Evolutionary conservation across 331 rosid genomes (phyloP), one percentile per base, ranked within the genome.

Genomic region (Ulmus americana): DNA sequence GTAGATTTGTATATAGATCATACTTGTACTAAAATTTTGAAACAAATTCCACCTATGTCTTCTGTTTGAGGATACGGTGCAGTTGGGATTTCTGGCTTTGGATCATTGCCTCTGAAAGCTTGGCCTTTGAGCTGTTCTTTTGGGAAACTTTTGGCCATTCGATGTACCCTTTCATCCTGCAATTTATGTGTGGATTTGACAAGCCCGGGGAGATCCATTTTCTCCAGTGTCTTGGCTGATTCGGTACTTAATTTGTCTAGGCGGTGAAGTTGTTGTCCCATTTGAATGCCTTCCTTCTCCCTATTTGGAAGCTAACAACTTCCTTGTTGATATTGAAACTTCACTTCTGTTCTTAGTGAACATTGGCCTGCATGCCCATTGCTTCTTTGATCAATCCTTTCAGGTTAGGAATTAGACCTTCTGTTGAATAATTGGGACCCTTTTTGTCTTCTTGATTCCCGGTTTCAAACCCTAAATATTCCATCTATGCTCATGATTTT

Each of bases 81-180:
- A 82, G 55, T 60, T 75, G 83, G 8, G 81, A 75, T 78, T 77
- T 86, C 59, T 82, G 88, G 70, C 68, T 78, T 70, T 77, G 63
- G 14, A 82, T 74, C 64, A 66, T 82, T 52, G 71, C 80, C 68
- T 77, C 90, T 58, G 77, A 68, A 53, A 73, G 64, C 46, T 76
- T 77, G 41, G 75, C 63, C 80, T 74, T 82, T 13, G 55, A 44
- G 14, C 45, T 69, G 22, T 55, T 56, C 68, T 68, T 84, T 45
- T 73, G 64, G 51, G 65, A 40, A n/a, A 71, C 81, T 50, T 64
- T 68, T 3, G 82, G 91, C 90, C 90, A 80, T 60, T 80, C 88
- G 22, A 76, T 64, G 74, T 77, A 45, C 1, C 95, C 91, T 72
- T 66, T 80, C 82, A 84, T 84, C 70, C 82, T 89, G 49, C 82